Evolutionary conservation across 495 filamentous ascomycete genomes (phyloP).

Genomic region (Penicillium angulare): DNA sequence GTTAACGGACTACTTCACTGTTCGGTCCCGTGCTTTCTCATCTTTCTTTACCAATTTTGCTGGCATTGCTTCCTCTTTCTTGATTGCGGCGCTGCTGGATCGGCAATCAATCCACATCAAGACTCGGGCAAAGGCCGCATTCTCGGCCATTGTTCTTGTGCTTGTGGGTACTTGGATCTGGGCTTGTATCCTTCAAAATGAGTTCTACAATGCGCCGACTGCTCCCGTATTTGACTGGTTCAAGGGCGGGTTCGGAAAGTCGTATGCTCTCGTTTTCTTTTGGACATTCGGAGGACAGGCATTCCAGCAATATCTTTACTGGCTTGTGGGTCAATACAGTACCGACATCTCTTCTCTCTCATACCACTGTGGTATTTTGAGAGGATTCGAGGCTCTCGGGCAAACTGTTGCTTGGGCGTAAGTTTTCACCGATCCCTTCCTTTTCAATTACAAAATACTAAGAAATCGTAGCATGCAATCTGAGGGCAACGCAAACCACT

Average conservation of each 20-base stretch:
- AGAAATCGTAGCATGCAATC: conserved; percentile 25
- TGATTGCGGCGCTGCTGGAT: conserved; percentile 29
- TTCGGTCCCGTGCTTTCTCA: conserved; percentile 32
- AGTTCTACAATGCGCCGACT: conserved; percentile 26
- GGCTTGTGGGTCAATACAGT: conserved; percentile 33
- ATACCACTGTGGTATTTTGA: conserved; percentile 32
- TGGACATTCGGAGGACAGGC: conserved; percentile 33
- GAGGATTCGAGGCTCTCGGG: conserved; percentile 33
- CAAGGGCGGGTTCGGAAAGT: conserved; percentile 30
- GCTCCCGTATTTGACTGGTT: conserved; percentile 33
- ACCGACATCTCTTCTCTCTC: conserved; percentile 33
- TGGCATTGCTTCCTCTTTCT: conserved; percentile 31
- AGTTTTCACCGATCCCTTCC: conserved; percentile 1
- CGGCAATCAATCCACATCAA: conserved; percentile 35
- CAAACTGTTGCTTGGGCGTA: conserved; percentile 36
- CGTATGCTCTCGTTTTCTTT: conserved; percentile 34
- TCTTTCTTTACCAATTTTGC: conserved; percentile 39
- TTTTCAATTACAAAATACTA: conserved; percentile 1
- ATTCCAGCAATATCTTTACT: conserved; percentile 37
- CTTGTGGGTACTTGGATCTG: conserved; percentile 34
- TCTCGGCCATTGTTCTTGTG: conserved; percentile 23
- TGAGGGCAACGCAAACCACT: conserved; percentile 32
- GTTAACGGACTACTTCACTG: conserved; percentile 34
- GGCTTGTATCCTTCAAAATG: conserved; percentile 30
- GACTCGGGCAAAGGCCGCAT: conserved; percentile 28